These are phyloP conservation scores for Gyromitra esculenta DNA, from an alignment of 2,329 filamentous ascomycete species.

Conservation along the genomic window DNA sequence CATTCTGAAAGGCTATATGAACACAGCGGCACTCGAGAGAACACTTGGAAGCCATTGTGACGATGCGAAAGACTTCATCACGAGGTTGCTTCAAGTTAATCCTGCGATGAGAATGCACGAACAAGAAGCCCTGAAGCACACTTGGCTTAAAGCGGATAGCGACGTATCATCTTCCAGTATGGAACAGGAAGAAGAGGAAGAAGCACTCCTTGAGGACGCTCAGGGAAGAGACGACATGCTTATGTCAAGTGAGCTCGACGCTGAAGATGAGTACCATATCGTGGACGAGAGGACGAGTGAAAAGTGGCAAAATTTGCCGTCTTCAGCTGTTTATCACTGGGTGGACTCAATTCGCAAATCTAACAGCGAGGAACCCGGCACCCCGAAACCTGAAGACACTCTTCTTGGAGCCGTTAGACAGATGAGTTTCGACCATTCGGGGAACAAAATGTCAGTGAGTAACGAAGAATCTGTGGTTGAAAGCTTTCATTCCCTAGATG, in stretches of 20 bases:
- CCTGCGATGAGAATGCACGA: constrained; percentile 57
- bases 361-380: constrained; percentile 49
- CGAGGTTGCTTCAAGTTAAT: constrained; percentile 55
- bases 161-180: constrained; percentile 46
- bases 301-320: constrained; percentile 25
- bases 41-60: constrained; percentile 47
- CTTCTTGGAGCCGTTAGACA: constrained; percentile 50
- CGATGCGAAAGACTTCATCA: constrained; percentile 55
- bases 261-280: constrained; percentile 32
- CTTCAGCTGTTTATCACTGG: constrained; percentile 20
- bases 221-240: constrained; percentile 37
- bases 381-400: constrained; percentile 52
- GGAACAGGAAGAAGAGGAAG: constrained; percentile 50
- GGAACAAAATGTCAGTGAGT: constrained; percentile 40
- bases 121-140: constrained; percentile 55
- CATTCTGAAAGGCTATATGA: constrained; percentile 54
- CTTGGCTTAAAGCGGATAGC: constrained; percentile 55
- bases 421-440: constrained; percentile 52
- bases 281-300: constrained; percentile 16
- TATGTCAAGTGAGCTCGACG: constrained; percentile 37
- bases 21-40: constrained; percentile 48
- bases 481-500: constrained; percentile 42
- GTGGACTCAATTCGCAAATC: constrained; percentile 20
- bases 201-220: constrained; percentile 45
- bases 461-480: constrained; percentile 6